Evolutionary conservation across 495 filamentous ascomycete genomes (phyloP).

Genomic region (Aspergillus hancockii): DNA sequence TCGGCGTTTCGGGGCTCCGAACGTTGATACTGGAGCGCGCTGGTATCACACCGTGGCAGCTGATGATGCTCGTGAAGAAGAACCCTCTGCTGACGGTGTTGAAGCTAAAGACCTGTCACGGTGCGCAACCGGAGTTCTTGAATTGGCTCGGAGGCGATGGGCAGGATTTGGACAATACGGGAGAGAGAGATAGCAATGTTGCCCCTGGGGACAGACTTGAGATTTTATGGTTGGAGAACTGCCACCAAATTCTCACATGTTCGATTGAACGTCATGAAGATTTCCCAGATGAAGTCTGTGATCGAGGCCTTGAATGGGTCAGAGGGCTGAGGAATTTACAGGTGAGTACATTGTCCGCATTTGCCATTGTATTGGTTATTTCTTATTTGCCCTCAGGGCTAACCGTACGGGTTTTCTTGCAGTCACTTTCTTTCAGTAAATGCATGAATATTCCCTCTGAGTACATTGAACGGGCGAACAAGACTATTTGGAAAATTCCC

Average conservation of each 20-base stretch:
- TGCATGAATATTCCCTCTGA: conserved; percentile 31
- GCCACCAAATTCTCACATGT: conserved; percentile 18
- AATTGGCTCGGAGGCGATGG: conserved; percentile 33
- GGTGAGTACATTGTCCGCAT: conserved; percentile 14
- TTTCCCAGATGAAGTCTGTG: conserved; percentile 12
- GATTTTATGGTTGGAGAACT: conserved; percentile 33
- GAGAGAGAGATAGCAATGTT: conserved; percentile 6
- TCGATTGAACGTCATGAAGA: conserved; percentile 10
- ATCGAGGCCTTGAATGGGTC: conserved; percentile 33
- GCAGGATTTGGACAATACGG: conserved; percentile 17
- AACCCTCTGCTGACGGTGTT: conserved; percentile 30
- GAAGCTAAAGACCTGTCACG: conserved; percentile 35
- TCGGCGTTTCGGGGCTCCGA: conserved; percentile 26
- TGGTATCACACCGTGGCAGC: conserved; percentile 39
- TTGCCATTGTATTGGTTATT: neutral
- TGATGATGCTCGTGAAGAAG: conserved; percentile 33
- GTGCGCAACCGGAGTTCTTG: conserved; percentile 33
- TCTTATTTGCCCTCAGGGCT: neutral
- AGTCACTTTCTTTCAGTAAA: conserved; percentile 38
- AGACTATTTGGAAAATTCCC: conserved; percentile 31
- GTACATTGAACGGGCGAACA: conserved; percentile 28
- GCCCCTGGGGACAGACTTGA: conserved; percentile 28
- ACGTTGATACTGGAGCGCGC: conserved; percentile 33
- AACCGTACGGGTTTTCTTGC: neutral
- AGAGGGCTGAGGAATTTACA: conserved; percentile 22